Evolutionary conservation across 352 stramenopile species (phyloP).

Genomic region (Globisporangium canariense): DNA sequence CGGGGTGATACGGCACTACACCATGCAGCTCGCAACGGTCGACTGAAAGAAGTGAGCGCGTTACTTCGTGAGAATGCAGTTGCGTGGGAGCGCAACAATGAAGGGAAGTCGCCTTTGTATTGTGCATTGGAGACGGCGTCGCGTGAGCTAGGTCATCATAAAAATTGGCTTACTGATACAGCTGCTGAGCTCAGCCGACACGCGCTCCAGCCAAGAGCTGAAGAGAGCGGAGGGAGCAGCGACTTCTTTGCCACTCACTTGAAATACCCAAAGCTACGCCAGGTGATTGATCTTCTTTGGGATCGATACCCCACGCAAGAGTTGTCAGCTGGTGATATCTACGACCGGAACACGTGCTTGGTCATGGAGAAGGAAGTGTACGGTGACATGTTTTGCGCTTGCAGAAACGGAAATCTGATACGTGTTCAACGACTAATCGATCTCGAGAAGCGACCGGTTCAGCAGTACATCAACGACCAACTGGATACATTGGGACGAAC

Average conservation of each 20-base stretch:
- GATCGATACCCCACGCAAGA: slow-evolving; percentile 34
- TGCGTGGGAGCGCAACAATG: slow-evolving; percentile 38
- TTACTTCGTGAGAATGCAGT: slow-evolving; percentile 41
- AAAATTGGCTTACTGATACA: slow-evolving; percentile 13
- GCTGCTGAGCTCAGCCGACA: neutral
- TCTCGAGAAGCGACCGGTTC: slow-evolving; percentile 46
- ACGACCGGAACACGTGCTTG: slow-evolving; percentile 37
- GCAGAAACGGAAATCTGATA: slow-evolving; percentile 48
- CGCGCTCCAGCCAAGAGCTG: neutral
- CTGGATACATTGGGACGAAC: slow-evolving; percentile 39
- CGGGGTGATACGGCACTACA: slow-evolving; percentile 57
- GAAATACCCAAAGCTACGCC: slow-evolving; percentile 45
- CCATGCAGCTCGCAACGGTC: slow-evolving; percentile 40
- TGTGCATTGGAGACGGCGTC: slow-evolving; percentile 47
- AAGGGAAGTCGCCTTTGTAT: slow-evolving; percentile 54
- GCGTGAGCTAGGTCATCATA: slow-evolving; percentile 10
- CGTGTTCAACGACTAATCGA: slow-evolving; percentile 54
- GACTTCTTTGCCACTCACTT: slow-evolving; percentile 37
- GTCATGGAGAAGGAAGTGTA: slow-evolving; percentile 49
- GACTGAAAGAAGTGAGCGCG: slow-evolving; percentile 50
- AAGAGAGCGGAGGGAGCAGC: slow-evolving; percentile 19
- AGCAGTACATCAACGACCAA: slow-evolving; percentile 48
- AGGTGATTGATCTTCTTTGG: slow-evolving; percentile 70
- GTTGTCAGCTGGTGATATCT: slow-evolving; percentile 28
- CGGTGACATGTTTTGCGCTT: slow-evolving; percentile 50